These are phyloP conservation scores for Cadophora gregata DNA, from an alignment of 2,329 filamentous ascomycete species.

Conservation along the genomic window DNA sequence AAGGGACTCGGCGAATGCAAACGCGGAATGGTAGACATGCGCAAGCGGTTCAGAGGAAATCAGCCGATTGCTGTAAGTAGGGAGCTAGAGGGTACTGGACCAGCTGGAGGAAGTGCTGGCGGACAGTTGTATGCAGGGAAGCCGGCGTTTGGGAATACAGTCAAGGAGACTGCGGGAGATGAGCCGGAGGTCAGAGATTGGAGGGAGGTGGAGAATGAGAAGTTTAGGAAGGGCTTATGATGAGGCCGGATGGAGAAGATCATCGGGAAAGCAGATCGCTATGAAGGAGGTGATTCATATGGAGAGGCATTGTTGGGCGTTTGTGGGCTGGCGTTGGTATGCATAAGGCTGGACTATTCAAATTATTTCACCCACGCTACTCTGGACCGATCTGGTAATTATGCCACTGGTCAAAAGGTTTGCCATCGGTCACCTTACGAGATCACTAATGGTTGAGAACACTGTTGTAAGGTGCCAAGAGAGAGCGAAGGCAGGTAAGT, in stretches of 20 bases:
- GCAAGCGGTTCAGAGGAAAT: conserved; percentile 96
- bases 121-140: conserved; percentile 79
- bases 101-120: conserved; percentile 47
- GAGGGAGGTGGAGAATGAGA: conserved; percentile 69
- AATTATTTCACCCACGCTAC: background rate
- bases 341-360: conserved; percentile 12
- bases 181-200: conserved; percentile 66
- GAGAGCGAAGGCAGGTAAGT: no score
- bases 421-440: no score
- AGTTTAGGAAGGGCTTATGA: conserved; percentile 51
- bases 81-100: conserved; percentile 61
- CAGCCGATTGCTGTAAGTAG: conserved; percentile 74
- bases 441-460: no score
- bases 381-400: background rate
- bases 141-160: conserved; percentile 69
- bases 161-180: conserved; percentile 70
- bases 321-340: conserved; percentile 3
- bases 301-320: background rate
- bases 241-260: no score
- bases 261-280: no score
- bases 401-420: no score
- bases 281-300: no score
- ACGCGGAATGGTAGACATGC: conserved; percentile 96
- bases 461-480: no score
- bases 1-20: conserved; percentile 95